Base-by-base conservation (phyloP, 2,329 filamentous ascomycete species). In the Cladobotryum mycophilum region DNA sequence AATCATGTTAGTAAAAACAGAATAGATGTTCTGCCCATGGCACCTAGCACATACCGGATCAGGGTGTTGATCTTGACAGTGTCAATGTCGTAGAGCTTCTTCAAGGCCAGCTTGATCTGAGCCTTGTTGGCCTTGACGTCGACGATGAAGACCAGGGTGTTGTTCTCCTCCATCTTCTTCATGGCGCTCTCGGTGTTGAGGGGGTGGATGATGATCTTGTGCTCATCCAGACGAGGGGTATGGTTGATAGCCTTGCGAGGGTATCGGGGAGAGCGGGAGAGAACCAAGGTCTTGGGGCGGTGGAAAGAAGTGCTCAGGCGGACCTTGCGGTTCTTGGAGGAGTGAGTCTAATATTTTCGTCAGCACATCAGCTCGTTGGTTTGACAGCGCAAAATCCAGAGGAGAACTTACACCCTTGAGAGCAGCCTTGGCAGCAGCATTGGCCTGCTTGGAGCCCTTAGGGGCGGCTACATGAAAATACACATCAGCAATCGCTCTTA, bases 111-210 rank as follows among this genome's bases (percentile, higher is more conserved):
- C 84, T 96, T 96, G 80, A 99, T 99, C 81, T 99, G 93, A 72
- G 90, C 85, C 89, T 99, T 99, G 86, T 99, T 99, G 75, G 92
- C 85, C 86, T 95, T 95, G 75, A 92, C 79, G 65, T 96, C 88
- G 70, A 95, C 89, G 65, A 96, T 95, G 83, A 96, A 96, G 71
- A 95, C 89, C 48, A 99, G 85, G 63, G 93, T 99, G 85, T 99
- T 99, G 85, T 99, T 91, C 87, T 99, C 93, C 83, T 99, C 93
- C 66, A 99, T 96, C 88, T 96, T 96, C 89, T 99, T 99, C 92
- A 99, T 97, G 69, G 95, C 93, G 70, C 87, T 93, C 87, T 99
- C 93, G 56, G 93, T 99, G 86, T 99, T 99, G 71, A 99, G 84
- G 62, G 93, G 93, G 85, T 96, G 89, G 70, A 97, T 81, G 74